Percentiles rank a stretch among this genome's conserved stretches.
Evolutionary conservation across 768 basidiomycete species (phyloP).

Genomic region (Strobilomyces echinocephalus): DNA sequence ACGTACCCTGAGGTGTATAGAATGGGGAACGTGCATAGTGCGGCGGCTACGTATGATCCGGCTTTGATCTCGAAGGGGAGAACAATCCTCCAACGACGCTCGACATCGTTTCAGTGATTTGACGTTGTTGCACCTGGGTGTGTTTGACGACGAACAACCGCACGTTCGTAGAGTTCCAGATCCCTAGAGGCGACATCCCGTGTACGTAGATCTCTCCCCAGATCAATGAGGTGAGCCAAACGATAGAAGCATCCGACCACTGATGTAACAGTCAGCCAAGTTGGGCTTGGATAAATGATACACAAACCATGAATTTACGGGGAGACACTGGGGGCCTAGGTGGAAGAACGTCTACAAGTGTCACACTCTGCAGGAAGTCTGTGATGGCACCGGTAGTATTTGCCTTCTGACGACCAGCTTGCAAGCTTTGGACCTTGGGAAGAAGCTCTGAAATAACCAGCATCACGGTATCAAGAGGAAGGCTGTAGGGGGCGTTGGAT

Average conservation of each 20-base stretch:
- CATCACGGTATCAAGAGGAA: slow-evolving; percentile 87
- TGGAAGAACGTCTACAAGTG: slow-evolving; percentile 70
- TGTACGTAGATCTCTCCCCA: slow-evolving; percentile 97
- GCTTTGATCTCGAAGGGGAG: slow-evolving; percentile 36
- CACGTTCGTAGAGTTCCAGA: slow-evolving; percentile 89
- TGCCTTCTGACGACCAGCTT: slow-evolving; percentile 57
- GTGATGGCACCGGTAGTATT: slow-evolving; percentile 66
- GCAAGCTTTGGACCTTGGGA: slow-evolving; percentile 79
- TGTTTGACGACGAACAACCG: slow-evolving; percentile 91
- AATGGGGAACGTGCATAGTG: background rate
- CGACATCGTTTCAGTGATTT: slow-evolving; percentile 73
- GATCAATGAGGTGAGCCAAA: slow-evolving; percentile 89
- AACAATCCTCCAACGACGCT: slow-evolving; percentile 78
- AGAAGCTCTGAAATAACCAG: slow-evolving; percentile 83
- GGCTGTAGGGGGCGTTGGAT: slow-evolving; percentile 38
- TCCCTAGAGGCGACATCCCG: slow-evolving; percentile 78
- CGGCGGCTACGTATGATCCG: slow-evolving; percentile 22
- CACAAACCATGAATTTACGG: slow-evolving; percentile 70
- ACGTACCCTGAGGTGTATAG: background rate
- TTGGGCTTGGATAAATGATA: background rate
- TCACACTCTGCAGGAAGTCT: slow-evolving; percentile 68
- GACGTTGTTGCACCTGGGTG: slow-evolving; percentile 60
- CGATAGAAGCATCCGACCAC: slow-evolving; percentile 90
- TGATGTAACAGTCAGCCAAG: slow-evolving; percentile 26
- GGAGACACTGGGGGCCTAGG: slow-evolving; percentile 59